Evolutionary conservation across 1,284 basidiomycete genomes (phyloP).

Genomic region (Ustilago vetiveriae): DNA sequence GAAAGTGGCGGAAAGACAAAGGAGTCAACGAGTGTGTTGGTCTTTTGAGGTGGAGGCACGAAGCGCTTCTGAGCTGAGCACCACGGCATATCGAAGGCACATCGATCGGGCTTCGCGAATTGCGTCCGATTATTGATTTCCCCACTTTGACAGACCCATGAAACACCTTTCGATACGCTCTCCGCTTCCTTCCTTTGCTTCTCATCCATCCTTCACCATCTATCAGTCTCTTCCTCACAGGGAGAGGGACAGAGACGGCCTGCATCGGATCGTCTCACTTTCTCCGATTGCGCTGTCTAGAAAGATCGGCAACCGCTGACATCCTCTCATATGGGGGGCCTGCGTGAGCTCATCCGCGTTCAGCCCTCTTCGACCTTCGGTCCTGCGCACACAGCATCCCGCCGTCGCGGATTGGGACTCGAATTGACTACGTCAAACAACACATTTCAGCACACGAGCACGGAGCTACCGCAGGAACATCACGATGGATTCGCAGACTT

Average conservation of each 20-base stretch:
- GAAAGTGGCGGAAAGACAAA: too few relatives aligned
- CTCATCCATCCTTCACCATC: background rate
- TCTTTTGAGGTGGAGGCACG: slow-evolving; percentile 12
- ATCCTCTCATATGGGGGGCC: slow-evolving; percentile 7
- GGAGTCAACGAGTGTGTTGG: too few relatives aligned
- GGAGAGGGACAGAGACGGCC: too few relatives aligned
- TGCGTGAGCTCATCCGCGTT: background rate
- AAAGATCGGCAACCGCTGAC: background rate
- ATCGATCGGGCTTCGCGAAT: slow-evolving; percentile 12
- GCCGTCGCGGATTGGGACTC: background rate
- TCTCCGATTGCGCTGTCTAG: too few relatives aligned
- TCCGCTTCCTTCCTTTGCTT: too few relatives aligned
- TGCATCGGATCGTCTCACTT: too few relatives aligned
- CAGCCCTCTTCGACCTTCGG: background rate
- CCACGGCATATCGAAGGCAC: background rate
- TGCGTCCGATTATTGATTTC: too few relatives aligned
- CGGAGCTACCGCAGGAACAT: too few relatives aligned
- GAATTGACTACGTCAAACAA: too few relatives aligned
- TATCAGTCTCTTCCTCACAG: too few relatives aligned
- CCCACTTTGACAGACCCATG: too few relatives aligned
- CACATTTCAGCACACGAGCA: background rate
- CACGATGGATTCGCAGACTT: slow-evolving; percentile 5
- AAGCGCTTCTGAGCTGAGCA: background rate
- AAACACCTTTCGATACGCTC: too few relatives aligned
- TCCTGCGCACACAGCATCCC: background rate